Evolutionary conservation across 257 asterid genomes (phyloP).

Genomic region (Nicotiana otophora): DNA sequence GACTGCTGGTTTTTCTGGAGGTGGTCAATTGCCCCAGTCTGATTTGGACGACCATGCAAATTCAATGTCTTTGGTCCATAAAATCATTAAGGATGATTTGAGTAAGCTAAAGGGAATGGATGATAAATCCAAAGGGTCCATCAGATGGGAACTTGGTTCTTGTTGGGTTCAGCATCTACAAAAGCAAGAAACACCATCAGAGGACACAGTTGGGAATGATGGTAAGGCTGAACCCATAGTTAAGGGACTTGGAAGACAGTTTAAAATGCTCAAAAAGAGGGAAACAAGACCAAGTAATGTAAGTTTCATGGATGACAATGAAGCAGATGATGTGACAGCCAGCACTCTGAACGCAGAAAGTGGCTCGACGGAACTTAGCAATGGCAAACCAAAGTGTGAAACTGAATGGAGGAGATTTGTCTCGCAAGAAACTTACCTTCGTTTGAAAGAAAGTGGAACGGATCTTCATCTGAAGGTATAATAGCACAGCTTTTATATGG

Average conservation of each 20-base stretch:
- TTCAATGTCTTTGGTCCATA: constrained; percentile 48
- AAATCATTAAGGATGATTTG: constrained; percentile 62
- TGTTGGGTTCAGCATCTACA: constrained; percentile 99
- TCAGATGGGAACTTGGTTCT: constrained; percentile 99
- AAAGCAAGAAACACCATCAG: constrained; percentile 61
- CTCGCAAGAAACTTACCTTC: constrained; percentile 63
- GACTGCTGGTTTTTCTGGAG: constrained; percentile 36
- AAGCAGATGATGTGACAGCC: constrained; percentile 34
- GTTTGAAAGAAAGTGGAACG: constrained; percentile 64
- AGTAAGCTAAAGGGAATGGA: constrained; percentile 37
- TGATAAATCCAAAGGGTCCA: constrained; percentile 34
- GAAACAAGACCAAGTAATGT: constrained; percentile 40
- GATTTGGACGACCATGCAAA: constrained; percentile 32
- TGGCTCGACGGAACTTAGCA: constrained; percentile 30
- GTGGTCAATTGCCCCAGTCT: constrained; percentile 42
- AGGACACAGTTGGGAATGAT: constrained; percentile 39
- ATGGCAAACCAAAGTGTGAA: constrained; percentile 30
- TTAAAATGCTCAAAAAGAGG: constrained; percentile 82
- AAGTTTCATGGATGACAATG: constrained; percentile 33
- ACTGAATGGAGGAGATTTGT: constrained; percentile 53
- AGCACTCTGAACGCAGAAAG: constrained; percentile 37
- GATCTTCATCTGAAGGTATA: constrained; percentile 83
- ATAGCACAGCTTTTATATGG: not conserved
- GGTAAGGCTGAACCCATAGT: constrained; percentile 63
- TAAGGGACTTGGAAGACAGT: constrained; percentile 94